Evolutionary conservation across 306 rosid genomes (phyloP), one percentile per base, ranked within the genome.

Genomic region (Inga leiocalycina): DNA sequence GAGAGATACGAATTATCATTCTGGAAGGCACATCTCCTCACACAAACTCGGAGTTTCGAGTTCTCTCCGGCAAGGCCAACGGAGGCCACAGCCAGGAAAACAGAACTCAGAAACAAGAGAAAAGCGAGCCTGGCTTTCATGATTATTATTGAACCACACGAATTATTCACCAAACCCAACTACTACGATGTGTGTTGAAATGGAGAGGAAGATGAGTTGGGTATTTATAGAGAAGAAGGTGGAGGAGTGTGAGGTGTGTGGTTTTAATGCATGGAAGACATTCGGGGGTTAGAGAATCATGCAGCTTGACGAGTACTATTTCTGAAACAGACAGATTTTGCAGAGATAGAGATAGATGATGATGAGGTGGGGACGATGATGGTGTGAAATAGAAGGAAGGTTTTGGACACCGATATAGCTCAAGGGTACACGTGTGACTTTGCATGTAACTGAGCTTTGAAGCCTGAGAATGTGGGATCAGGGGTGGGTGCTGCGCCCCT

Each of bases 271-370:
- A 37, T 68, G 74, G 27, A 68, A 14, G 74, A 68, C 74, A 68
- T 68, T 39, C 39, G 75, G 75, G 54, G 54, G 4, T 4, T 5
- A 2, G 48, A 68, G 30, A 0, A 2, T n/a, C 86, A 79, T 82
- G 86, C 82, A 37, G n/a, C 1, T 52, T 84, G 88, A 84, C 90
- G 83, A 45, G 88, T 87, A 88, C 84, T 79, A 4, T 8, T 67
- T 16, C 46, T 80, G 68, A 17, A 78, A 51, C 16, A 27, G 64
- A 74, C 79, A 78, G 62, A 56, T 15, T 37, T 7, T 7, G 67
- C 76, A n/a, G 59, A 75, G 4, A 49, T 19, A 2, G 1, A 5
- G 43, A 39, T 35, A 10, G 12, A 46, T 46, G 12, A 59, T 54
- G n/a, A 17, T 56, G 9, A 19, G 64, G 66, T 59, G 13, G 5